Base-by-base conservation (phyloP, 139 green algal species). In the Gonium pectorale region DNA sequence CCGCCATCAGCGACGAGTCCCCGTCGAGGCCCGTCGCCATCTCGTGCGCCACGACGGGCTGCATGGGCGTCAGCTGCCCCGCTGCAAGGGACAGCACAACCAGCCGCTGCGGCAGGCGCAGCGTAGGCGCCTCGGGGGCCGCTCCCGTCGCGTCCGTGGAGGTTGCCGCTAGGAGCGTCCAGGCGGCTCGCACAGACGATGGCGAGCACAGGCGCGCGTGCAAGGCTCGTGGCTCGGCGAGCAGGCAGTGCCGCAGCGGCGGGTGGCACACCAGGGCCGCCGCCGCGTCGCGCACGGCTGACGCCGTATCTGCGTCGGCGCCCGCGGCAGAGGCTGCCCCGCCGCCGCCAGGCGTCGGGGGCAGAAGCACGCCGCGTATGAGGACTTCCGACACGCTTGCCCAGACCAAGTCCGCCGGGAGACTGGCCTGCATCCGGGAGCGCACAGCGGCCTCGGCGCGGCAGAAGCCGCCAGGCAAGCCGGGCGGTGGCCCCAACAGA, bases 61-160 rank as follows among this genome's bases (percentile, higher is more conserved):
- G 19, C 64, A 85, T 46, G 24, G 35, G 44, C 46, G 37, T 44
- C 46, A 85, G 46, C 79, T 67, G 46, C 4, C 79, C 79, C 29
- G 79, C 46, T 35, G 49, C 49, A 26, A 85, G 49, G 22, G 79
- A 85, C 33, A 62, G 3, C 7, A 63, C 64, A 13, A 85, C 64
- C 64, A 85, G 79, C 3, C 79, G 79, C 51, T 75, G 63, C 6
- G 79, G 79, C 49, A 85, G 64, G 26, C 79, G 79, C n/a, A 83
- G 62, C n/a, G n/a, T 0, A 60, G 31, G 26, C 26, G 46, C 59
- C n/a, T 3, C 43, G 37, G 17, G 22, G 2, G 17, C 75, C n/a
- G 19, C 70, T 17, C 31, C 43, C 31, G 24, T 26, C 13, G 35
- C 4, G 22, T 38, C 33, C 24, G 60, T n/a, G 17, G 35, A 8